Evolutionary conservation across 805 yeast genomes (phyloP).

Genomic region (Starmerella kuoi): DNA sequence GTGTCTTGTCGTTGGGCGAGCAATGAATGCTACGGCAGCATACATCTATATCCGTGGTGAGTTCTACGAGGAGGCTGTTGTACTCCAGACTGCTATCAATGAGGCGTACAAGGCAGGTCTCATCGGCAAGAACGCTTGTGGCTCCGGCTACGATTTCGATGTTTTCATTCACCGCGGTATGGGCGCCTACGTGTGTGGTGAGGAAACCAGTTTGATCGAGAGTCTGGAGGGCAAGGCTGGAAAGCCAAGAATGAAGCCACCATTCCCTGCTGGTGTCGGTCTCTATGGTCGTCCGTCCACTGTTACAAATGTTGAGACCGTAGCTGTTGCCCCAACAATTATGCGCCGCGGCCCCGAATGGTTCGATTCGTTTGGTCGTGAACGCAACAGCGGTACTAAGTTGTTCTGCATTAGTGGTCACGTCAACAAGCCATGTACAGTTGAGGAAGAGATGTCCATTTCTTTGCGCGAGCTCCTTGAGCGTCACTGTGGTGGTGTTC

Average conservation of each 20-base stretch:
- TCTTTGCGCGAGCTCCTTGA: conserved; percentile 73
- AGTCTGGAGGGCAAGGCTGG: conserved; percentile 88
- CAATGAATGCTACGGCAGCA: conserved; percentile 88
- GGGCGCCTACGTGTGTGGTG: conserved; percentile 91
- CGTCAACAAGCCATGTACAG: conserved; percentile 84
- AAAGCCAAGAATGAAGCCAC: conserved; percentile 86
- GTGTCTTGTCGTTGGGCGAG: conserved; percentile 79
- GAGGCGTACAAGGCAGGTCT: conserved; percentile 75
- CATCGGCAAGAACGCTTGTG: conserved; percentile 76
- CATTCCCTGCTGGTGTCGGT: conserved; percentile 91
- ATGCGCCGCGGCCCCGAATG: conserved; percentile 80
- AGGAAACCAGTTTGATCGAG: conserved; percentile 82
- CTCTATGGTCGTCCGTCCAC: conserved; percentile 84
- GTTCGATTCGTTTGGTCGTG: conserved; percentile 77
- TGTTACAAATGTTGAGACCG: conserved; percentile 84
- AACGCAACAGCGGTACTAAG: conserved; percentile 73
- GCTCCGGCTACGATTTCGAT: conserved; percentile 74
- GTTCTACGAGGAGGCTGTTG: conserved; percentile 68
- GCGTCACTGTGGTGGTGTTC: conserved; percentile 81
- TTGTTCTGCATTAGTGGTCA: conserved; percentile 80
- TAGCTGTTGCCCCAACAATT: conserved; percentile 81
- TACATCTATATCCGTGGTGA: conserved; percentile 86
- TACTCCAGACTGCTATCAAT: conserved; percentile 68
- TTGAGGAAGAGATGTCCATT: conserved; percentile 88
- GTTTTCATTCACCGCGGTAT: conserved; percentile 79